Evolutionary conservation across 2,329 filamentous ascomycete genomes (phyloP), one percentile per base, ranked within the genome.

Genomic region (Daldinia eschscholtzii): DNA sequence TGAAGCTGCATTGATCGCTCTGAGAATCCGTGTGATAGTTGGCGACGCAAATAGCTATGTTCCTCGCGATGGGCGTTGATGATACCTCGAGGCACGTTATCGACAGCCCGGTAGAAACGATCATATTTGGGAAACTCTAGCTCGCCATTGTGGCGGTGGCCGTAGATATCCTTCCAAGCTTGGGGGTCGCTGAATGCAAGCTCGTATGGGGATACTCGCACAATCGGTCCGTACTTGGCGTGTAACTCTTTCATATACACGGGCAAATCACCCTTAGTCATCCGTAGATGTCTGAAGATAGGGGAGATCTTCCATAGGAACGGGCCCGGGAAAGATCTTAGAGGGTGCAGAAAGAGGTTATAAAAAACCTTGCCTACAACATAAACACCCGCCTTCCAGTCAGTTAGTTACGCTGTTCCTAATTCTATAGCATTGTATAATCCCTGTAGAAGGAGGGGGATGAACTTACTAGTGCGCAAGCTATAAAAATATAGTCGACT

Each of bases 201-300:
- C 65, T 83, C 81, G 57, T 80, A 75, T 0, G 82, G 82, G 3
- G 75, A 74, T 46, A 82, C 72, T 2, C 82, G 79, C 4, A 84
- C 80, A 4, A 83, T 73, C 1, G 76, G 74, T 7, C 82, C 82
- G 60, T 81, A 81, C 59, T 77, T 73, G 3, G 68, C 64, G 61
- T 80, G 79, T 30, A 81, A 66, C 1, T 73, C 62, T 57, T 37
- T 64, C 59, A 74, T 67, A 15, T 70, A 61, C 10, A 66, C 48
- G 3, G 63, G 55, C 26, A 72, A 30, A 7, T 61, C 71, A 15
- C 75, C 75, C 7, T 44, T 42, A 12, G 65, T 9, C n/a, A 66
- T 42, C n/a, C 41, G 46, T 13, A 63, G 20, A 15, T 53, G 42
- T 55, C 41, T 50, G 4, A 64, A 53, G 15, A 73, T 2, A 9